These are phyloP conservation scores for Phaeosphaeria sp. DNA, from an alignment of 2,329 filamentous ascomycete species.

Conservation along the genomic window DNA sequence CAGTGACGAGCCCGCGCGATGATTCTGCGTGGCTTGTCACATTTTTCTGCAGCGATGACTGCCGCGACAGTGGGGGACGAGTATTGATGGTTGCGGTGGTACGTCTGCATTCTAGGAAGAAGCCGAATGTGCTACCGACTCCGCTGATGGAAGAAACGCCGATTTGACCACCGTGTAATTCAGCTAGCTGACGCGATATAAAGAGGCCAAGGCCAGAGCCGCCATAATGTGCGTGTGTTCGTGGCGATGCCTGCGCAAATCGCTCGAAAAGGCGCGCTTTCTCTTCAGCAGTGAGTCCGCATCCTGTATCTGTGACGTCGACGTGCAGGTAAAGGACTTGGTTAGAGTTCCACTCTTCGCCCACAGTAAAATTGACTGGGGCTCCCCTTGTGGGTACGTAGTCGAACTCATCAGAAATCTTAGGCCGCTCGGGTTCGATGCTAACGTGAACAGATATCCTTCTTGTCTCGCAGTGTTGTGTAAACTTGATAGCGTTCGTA, in stretches of 20 bases:
- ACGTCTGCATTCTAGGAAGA: constrained; percentile 39
- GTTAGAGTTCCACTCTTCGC: constrained; percentile 38
- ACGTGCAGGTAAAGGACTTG: constrained; percentile 37
- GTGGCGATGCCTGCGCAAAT: constrained; percentile 43
- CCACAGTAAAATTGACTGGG: constrained; percentile 20
- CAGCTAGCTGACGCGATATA: constrained; percentile 45
- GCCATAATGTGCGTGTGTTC: constrained; percentile 44
- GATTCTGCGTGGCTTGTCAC: constrained; percentile 12
- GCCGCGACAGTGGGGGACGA: constrained; percentile 5
- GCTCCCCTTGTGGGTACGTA: constrained; percentile 33
- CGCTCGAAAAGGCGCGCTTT: constrained; percentile 41
- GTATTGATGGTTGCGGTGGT: constrained; percentile 10
- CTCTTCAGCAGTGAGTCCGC: constrained; percentile 38
- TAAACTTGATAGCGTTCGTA: constrained; percentile 59
- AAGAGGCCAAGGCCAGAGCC: constrained; percentile 47
- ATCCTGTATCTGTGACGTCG: constrained; percentile 42
- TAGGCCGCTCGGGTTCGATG: constrained; percentile 42
- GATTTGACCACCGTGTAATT: constrained; percentile 45
- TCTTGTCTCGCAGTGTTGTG: constrained; percentile 41
- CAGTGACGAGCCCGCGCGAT: constrained; percentile 10
- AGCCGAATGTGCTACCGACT: constrained; percentile 43
- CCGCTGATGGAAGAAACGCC: constrained; percentile 40
- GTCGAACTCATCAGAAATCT: constrained; percentile 25
- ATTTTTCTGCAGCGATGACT: constrained; percentile 3
- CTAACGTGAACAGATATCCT: constrained; percentile 49